phyloP scores from a whole-genome alignment of 768 basidiomycete genomes.

The Agrocybe chaxingu region DNA sequence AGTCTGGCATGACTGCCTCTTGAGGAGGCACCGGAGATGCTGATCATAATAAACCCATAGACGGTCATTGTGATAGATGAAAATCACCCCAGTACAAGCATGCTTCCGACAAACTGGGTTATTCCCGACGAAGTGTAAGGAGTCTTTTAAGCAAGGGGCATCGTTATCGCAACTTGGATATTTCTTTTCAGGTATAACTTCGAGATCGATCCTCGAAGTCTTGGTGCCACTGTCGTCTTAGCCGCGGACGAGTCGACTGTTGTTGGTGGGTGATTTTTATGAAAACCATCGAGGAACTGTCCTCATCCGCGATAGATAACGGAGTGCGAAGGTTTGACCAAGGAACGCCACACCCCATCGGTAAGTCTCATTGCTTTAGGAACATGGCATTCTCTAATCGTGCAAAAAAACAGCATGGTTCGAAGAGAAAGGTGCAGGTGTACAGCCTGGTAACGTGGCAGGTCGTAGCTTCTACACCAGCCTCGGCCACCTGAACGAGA shows the following conservation, averaged over 20 bases:
- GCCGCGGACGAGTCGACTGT: conserved; percentile 67
- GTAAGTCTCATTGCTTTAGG: conserved; percentile 29
- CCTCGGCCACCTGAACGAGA: conserved; percentile 76
- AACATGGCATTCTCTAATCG: neutral
- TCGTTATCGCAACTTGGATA: neutral
- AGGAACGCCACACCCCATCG: conserved; percentile 76
- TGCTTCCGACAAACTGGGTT: conserved; percentile 49
- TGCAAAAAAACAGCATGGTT: conserved; percentile 63
- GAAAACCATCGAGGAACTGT: too few relatives aligned
- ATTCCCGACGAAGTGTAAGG: conserved; percentile 60
- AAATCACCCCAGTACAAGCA: conserved; percentile 60
- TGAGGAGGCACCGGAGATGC: neutral
- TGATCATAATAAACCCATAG: conserved; percentile 22
- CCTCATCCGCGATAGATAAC: conserved; percentile 28
- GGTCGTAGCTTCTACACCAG: conserved; percentile 86
- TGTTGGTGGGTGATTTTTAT: conserved; percentile 33
- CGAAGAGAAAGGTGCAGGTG: conserved; percentile 72
- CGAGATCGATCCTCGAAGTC: conserved; percentile 60
- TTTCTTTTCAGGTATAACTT: conserved; percentile 57
- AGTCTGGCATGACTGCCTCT: conserved; percentile 15
- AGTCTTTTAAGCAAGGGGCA: neutral
- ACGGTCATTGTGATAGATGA: conserved; percentile 55
- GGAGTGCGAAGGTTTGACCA: conserved; percentile 54
- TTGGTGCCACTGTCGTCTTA: conserved; percentile 63
- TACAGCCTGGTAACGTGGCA: conserved; percentile 40